Evolutionary conservation across 2,329 filamentous ascomycete species (phyloP).

Genomic region (Hypomyces rosellus): DNA sequence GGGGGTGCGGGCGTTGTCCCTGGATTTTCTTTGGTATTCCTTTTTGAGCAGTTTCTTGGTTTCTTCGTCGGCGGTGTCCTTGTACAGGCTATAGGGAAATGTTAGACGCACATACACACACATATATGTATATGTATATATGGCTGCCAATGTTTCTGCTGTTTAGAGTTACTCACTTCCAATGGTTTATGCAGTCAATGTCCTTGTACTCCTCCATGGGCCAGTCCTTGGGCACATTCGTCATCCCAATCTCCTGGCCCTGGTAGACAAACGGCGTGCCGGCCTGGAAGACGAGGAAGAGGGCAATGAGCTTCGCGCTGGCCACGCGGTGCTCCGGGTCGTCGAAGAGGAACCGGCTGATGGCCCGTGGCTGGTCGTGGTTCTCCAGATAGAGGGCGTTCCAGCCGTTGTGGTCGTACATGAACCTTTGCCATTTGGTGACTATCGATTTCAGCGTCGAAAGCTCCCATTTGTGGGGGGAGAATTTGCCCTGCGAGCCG

Average conservation of each 20-base stretch:
- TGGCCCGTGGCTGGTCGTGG: constrained; percentile 57
- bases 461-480: constrained; percentile 37
- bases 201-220: constrained; percentile 62
- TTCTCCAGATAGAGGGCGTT: constrained; percentile 61
- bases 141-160: too few species aligned
- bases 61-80: constrained; percentile 32
- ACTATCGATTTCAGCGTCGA: constrained; percentile 47
- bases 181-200: constrained; percentile 51
- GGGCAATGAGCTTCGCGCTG: constrained; percentile 54
- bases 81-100: constrained; percentile 25
- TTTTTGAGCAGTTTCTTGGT: constrained; percentile 29
- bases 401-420: constrained; percentile 56
- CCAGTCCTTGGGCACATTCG: constrained; percentile 56
- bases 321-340: constrained; percentile 40
- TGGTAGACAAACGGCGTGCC: constrained; percentile 65
- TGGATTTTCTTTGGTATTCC: constrained; percentile 51
- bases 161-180: constrained; percentile 29
- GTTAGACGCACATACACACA: background rate
- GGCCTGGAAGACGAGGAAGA: constrained; percentile 50
- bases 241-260: constrained; percentile 63
- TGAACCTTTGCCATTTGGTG: constrained; percentile 53
- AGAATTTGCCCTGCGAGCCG: constrained; percentile 38
- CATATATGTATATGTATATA: too few species aligned
- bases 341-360: constrained; percentile 49
- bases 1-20: constrained; percentile 66